A percentile compares a stretch with the other conserved stretches of the same genome.
phyloP scores from a whole-genome alignment of 1,284 basidiomycete genomes.

The Heliocybe sulcata region DNA sequence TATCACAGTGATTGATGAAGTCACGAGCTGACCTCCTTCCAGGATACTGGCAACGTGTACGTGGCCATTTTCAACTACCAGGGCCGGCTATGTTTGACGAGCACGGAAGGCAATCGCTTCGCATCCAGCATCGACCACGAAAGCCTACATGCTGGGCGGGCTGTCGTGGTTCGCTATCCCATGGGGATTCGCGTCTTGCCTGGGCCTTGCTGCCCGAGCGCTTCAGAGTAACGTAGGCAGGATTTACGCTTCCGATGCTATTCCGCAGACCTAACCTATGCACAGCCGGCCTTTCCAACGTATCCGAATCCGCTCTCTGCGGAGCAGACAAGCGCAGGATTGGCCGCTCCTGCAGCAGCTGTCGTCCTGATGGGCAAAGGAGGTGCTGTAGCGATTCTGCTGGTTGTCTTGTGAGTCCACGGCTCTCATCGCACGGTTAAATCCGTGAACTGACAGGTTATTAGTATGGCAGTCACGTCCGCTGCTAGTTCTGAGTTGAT shows the following conservation, averaged over 20 bases:
- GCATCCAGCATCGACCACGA: constrained; percentile 39
- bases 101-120: constrained; percentile 37
- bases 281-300: constrained; percentile 42
- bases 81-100: background rate
- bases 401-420: constrained; percentile 44
- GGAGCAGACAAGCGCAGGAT: constrained; percentile 40
- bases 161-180: constrained; percentile 59
- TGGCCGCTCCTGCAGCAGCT: constrained; percentile 47
- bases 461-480: constrained; percentile 51
- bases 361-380: constrained; percentile 43
- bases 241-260: background rate
- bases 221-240: constrained; percentile 32
- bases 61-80: constrained; percentile 7
- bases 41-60: constrained; percentile 45
- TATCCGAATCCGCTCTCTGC: constrained; percentile 43
- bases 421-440: no score
- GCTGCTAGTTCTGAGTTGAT: constrained; percentile 56
- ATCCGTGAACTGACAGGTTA: no score
- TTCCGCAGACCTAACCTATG: background rate
- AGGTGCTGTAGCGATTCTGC: constrained; percentile 41
- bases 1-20: background rate
- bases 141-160: constrained; percentile 54
- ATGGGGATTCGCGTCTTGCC: constrained; percentile 48
- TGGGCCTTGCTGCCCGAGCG: constrained; percentile 49
- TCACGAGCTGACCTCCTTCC: background rate